Evolutionary conservation across 805 yeast genomes (phyloP), one percentile per base, ranked within the genome.

Genomic region (Dipodascus geniculatus): DNA sequence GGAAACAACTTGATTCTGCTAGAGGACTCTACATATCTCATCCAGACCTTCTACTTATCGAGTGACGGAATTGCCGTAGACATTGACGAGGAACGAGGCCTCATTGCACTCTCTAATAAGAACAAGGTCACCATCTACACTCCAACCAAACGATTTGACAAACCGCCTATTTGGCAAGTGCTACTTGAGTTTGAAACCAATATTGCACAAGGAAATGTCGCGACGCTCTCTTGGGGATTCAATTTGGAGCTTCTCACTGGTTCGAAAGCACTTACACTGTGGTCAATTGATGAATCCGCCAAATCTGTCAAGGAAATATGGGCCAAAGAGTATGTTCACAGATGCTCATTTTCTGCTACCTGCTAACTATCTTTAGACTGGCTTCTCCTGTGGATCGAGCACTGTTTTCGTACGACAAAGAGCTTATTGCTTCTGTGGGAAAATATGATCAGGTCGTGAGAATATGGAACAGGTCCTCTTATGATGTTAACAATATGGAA

Each of bases 1-100:
- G 97, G 96, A 0, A 88, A 88, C 68, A 88, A 87, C 65, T 72
- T 91, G 59, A 85, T 91, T 33, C 75, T 85, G 2, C 64, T 82
- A 2, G 73, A 83, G 4, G 75, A 77, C 56, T 71, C 75, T 49
- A 70, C 74, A 55, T 67, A 70, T 22, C 69, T 83, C 56, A 68
- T 89, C 17, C 98, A 91, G 66, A 88, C 96, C 0, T 70, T 88
- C 1, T 85, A 85, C 60, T 71, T 88, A 22, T 81, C 80, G 9
- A 57, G 71, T 1, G 96, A 87, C 62, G 82, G 91, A 17, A 62
- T 63, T 22, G 80, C 84, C 0, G 81, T 89, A 2, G 83, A 81
- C 55, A 74, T 90, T 49, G 81, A 86, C 61, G 61, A 74, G 1
- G 60, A 64, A 2, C 79, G 79, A 58, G 96, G 96, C 6, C 35